Percentiles rank a stretch among this genome's conserved stretches.
Conservation (phyloP, 192 early-diverging fungal species). For the Jimgerdemannia flammicorona region DNA sequence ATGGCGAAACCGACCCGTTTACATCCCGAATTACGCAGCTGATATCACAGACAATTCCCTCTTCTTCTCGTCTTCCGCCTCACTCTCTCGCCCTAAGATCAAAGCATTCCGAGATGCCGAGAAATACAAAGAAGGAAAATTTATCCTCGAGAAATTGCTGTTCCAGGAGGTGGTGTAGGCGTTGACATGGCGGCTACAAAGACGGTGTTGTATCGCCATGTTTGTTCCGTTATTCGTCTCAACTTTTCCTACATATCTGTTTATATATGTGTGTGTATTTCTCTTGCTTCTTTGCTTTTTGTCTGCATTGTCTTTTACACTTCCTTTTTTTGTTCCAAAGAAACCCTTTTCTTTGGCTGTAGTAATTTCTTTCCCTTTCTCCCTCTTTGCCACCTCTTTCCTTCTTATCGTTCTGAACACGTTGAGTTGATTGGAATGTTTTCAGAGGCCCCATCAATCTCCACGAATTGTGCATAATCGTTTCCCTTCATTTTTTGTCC, state of each 20-base stretch:
- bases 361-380: too few relatives aligned
- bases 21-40: neutral
- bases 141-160: conserved; percentile 62
- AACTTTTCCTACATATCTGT: neutral
- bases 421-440: too few relatives aligned
- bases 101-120: conserved; percentile 61
- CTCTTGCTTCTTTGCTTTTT: neutral
- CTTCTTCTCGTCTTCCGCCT: neutral
- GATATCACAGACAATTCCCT: neutral
- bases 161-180: conserved; percentile 33
- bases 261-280: neutral
- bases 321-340: neutral
- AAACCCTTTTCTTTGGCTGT: too few relatives aligned
- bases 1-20: too few relatives aligned
- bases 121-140: conserved; percentile 78
- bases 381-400: too few relatives aligned
- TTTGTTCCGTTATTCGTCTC: too few relatives aligned
- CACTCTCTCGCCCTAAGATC: conserved; percentile 17
- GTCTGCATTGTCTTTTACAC: neutral
- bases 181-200: too few relatives aligned
- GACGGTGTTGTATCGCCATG: too few relatives aligned
- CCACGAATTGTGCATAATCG: too few relatives aligned
- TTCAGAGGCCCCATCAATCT: too few relatives aligned
- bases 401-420: too few relatives aligned
- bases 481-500: too few relatives aligned